phyloP scores from a whole-genome alignment of 805 yeast genomes.

The Trichomonascus vanleenenianus region DNA sequence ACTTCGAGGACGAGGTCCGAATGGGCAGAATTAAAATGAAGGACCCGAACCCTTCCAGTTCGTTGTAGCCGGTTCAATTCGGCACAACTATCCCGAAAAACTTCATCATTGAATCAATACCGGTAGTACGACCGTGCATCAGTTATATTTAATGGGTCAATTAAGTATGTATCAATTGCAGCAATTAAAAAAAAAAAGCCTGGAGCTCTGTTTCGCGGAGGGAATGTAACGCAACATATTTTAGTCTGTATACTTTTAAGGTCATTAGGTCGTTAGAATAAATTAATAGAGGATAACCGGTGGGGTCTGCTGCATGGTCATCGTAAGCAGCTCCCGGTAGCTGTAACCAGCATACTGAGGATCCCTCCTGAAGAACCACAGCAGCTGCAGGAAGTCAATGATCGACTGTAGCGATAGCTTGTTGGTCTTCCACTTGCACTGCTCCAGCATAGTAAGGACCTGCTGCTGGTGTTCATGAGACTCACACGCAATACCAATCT shows the following conservation, averaged over 20 bases:
- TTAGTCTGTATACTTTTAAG: no score
- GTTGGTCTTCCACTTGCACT: background rate
- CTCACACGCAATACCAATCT: conserved; percentile 10
- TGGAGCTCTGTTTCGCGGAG: no score
- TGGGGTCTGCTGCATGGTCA: conserved; percentile 1
- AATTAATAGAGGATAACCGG: conserved; percentile 6
- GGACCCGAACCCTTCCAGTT: background rate
- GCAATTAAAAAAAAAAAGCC: no score
- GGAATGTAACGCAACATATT: no score
- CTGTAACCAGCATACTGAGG: conserved; percentile 1
- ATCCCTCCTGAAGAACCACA: conserved; percentile 1
- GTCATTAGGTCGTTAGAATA: conserved; percentile 5
- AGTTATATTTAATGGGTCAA: no score
- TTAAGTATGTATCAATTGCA: no score
- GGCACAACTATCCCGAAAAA: no score
- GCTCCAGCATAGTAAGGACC: conserved; percentile 4
- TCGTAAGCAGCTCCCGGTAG: conserved; percentile 1
- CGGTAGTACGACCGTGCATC: no score
- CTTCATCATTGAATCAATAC: no score
- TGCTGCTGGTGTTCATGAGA: conserved; percentile 1
- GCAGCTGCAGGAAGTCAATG: conserved; percentile 1
- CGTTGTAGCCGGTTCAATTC: no score
- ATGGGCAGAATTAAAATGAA: conserved; percentile 11
- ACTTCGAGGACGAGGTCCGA: conserved; percentile 18
- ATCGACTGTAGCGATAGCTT: conserved; percentile 1